Evolutionary conservation across 352 stramenopile species (phyloP).

Genomic region (Pythium aphanidermatum): DNA sequence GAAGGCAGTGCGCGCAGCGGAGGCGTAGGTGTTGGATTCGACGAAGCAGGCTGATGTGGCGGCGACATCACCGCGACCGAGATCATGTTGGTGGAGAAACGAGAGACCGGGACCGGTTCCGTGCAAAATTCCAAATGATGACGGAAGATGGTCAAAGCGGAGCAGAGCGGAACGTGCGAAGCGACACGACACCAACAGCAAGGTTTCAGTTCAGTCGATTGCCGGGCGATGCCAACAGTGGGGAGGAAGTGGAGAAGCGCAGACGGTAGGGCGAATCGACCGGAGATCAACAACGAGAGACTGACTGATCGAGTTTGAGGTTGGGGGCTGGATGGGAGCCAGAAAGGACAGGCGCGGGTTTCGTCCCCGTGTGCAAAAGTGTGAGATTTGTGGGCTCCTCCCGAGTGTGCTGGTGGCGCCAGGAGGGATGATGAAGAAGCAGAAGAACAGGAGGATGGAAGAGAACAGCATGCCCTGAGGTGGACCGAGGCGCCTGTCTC

Average conservation of each 20-base stretch:
- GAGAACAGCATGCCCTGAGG: background rate
- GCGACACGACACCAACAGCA: too few relatives aligned
- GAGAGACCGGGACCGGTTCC: background rate
- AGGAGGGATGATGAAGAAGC: background rate
- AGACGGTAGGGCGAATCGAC: background rate
- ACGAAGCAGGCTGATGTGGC: too few relatives aligned
- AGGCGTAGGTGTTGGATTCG: background rate
- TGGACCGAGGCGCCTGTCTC: background rate
- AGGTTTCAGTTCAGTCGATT: too few relatives aligned
- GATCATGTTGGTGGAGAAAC: slow-evolving; percentile 1
- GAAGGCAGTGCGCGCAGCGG: background rate
- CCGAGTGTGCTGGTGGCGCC: background rate
- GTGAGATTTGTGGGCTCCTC: too few relatives aligned
- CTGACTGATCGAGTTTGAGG: slow-evolving; percentile 1
- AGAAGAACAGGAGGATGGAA: slow-evolving; percentile 4
- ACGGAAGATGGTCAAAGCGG: background rate
- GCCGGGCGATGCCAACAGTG: too few relatives aligned
- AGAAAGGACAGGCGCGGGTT: slow-evolving; percentile 18
- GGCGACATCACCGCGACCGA: slow-evolving; percentile 6
- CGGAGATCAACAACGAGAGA: background rate
- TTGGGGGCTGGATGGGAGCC: background rate
- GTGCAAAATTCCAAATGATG: slow-evolving; percentile 17
- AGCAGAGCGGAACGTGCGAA: too few relatives aligned
- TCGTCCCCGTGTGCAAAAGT: too few relatives aligned
- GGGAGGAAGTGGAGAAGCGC: too few relatives aligned